Conservation (phyloP, 192 early-diverging fungal genomes). For the Backusella tuberculispora region DNA sequence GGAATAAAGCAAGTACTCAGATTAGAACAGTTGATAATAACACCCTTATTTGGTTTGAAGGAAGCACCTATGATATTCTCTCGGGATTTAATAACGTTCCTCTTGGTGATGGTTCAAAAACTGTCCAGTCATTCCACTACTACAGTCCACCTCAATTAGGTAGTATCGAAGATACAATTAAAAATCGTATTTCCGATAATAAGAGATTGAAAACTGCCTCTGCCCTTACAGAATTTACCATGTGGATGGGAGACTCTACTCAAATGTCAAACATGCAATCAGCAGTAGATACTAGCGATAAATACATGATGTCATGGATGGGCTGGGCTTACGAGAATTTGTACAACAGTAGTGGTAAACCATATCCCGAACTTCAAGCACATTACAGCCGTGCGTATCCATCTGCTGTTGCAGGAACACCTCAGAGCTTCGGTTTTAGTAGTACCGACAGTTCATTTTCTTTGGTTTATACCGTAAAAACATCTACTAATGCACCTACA, state of each 20-base stretch:
- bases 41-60: slow-evolving; percentile 61
- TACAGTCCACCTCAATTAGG: slow-evolving; percentile 55
- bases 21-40: slow-evolving; percentile 58
- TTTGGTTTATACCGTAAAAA: slow-evolving; percentile 40
- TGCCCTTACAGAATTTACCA: slow-evolving; percentile 59
- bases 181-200: slow-evolving; percentile 49
- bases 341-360: slow-evolving; percentile 28
- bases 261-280: slow-evolving; percentile 40
- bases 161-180: slow-evolving; percentile 39
- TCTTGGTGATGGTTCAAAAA: slow-evolving; percentile 51
- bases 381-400: slow-evolving; percentile 47
- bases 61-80: slow-evolving; percentile 53
- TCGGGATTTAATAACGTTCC: slow-evolving; percentile 54
- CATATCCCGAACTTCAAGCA: slow-evolving; percentile 32
- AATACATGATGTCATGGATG: slow-evolving; percentile 55
- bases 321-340: slow-evolving; percentile 62
- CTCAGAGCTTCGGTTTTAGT: slow-evolving; percentile 43
- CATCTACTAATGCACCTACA: slow-evolving; percentile 38
- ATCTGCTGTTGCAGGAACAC: slow-evolving; percentile 42
- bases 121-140: slow-evolving; percentile 56
- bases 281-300: slow-evolving; percentile 48
- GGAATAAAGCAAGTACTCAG: slow-evolving; percentile 49
- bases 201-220: slow-evolving; percentile 47
- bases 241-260: slow-evolving; percentile 45
- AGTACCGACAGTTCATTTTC: slow-evolving; percentile 41